Evolutionary conservation across 2,329 filamentous ascomycete species (phyloP), one percentile per base, ranked within the genome.

Genomic region (Neurospora crassa): DNA sequence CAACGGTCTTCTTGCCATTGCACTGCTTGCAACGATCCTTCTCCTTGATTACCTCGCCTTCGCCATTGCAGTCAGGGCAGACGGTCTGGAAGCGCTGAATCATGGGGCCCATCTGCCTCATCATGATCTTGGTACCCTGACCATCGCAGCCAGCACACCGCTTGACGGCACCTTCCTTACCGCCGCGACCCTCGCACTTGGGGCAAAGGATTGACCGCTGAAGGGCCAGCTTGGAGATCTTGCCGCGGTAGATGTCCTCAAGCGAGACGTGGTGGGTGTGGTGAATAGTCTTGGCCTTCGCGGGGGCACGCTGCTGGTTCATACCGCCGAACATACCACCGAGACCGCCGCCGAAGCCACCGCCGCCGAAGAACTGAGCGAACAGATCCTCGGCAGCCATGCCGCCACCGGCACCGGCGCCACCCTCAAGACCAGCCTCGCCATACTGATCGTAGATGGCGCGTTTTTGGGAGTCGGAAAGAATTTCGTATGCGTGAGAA

Each of bases 71-170:
- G 84, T 99, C 96, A 40, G 94, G 92, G 88, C 96, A 99, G 78
- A 97, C 94, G 40, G 95, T 98, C 87, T 99, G 96, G 90, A 99
- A 99, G 72, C 96, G 93, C 85, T 99, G 96, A 77, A 99, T 98
- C 96, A 99, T 99, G 72, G 96, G 96, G 69, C 96, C 96, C 94
- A 99, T 98, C 84, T 99, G 96, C 80, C 96, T 92, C 96, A 99
- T 97, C 95, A 99, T 98, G 53, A 93, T 97, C 91, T 98, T 98
- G 92, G 97, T 97, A 83, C 96, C 96, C 75, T 92, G 89, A 76
- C 96, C 96, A 78, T 97, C 93, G 82, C 96, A 99, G 79, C 93
- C 92, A 53, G 89, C 80, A 83, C 96, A 99, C 78, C 92, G 92
- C 85, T 94, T 95, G 75, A 98, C 95, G n/a, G 96, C 93, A 75